Percentiles rank a stretch among this genome's conserved stretches.
Evolutionary conservation across 495 filamentous ascomycete species (phyloP).

Genomic region (Penicillium macrosclerotiorum): DNA sequence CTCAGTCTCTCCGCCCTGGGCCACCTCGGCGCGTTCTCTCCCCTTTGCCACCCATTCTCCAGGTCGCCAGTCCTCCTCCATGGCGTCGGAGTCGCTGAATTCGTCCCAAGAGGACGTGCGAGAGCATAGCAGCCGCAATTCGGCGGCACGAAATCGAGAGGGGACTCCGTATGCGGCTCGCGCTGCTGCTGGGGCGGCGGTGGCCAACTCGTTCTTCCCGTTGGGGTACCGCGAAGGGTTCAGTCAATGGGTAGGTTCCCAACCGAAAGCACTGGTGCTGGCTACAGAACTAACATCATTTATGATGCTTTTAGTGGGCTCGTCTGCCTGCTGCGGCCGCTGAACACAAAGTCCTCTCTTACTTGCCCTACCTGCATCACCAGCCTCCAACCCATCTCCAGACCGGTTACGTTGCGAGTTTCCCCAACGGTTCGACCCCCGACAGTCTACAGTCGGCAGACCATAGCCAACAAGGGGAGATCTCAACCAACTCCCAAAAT

Average conservation of each 20-base stretch:
- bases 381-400: constrained; percentile 68
- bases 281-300: constrained; percentile 3
- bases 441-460: constrained; percentile 42
- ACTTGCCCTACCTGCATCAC: constrained; percentile 79
- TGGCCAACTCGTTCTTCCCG: constrained; percentile 61
- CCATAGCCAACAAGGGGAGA: constrained; percentile 37
- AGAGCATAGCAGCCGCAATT: constrained; percentile 40
- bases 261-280: not conserved
- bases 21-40: constrained; percentile 14
- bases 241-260: constrained; percentile 76
- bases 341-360: constrained; percentile 86
- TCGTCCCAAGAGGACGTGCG: constrained; percentile 28
- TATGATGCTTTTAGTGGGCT: constrained; percentile 63
- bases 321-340: constrained; percentile 76
- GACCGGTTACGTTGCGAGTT: constrained; percentile 53
- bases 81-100: constrained; percentile 43
- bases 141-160: constrained; percentile 36
- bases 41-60: constrained; percentile 17
- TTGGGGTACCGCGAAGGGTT: constrained; percentile 89
- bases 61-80: constrained; percentile 29
- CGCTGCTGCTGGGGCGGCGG: constrained; percentile 38
- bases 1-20: constrained; percentile 21
- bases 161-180: constrained; percentile 36
- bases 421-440: constrained; percentile 34
- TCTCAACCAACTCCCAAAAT: constrained; percentile 46